Conservation (phyloP, 805 yeast genomes). For the Metschnikowia similis region DNA sequence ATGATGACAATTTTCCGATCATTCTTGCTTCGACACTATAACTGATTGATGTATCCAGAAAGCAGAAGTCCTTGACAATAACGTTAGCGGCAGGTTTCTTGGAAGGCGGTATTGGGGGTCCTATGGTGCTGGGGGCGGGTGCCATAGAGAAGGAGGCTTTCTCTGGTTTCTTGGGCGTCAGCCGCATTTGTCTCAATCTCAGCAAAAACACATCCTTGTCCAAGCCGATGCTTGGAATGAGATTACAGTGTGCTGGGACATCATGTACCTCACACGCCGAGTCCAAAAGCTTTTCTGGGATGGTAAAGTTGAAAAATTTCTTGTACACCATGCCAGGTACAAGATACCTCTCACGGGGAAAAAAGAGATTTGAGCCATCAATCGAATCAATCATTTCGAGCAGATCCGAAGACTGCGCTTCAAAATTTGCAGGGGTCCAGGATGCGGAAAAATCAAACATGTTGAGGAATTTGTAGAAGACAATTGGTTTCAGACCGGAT, state of each 20-base stretch:
- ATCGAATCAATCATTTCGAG: constrained; percentile 23
- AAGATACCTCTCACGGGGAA: constrained; percentile 24
- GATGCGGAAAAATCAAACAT: constrained; percentile 30
- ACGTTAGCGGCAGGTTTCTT: constrained; percentile 4
- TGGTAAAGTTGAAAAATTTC: constrained; percentile 36
- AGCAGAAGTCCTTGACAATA: constrained; percentile 23
- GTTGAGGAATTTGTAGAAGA: constrained; percentile 27
- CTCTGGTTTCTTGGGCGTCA: constrained; percentile 7
- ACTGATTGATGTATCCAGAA: constrained; percentile 26
- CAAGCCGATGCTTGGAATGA: constrained; percentile 24
- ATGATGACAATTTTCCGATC: constrained; percentile 22
- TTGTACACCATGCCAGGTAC: constrained; percentile 23
- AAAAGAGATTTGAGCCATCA: constrained; percentile 27
- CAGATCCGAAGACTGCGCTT: constrained; percentile 4
- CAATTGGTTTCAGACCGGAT: constrained; percentile 19
- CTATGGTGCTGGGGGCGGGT: background rate
- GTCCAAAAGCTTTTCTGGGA: constrained; percentile 32
- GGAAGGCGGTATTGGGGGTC: background rate
- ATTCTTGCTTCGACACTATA: constrained; percentile 27
- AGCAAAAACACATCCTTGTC: constrained; percentile 24
- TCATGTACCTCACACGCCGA: constrained; percentile 26
- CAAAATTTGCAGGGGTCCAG: constrained; percentile 26
- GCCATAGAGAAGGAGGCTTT: constrained; percentile 1
- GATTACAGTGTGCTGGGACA: constrained; percentile 21
- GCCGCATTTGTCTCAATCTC: constrained; percentile 16